A percentile compares a stretch with the other conserved stretches of the same genome.
These are phyloP conservation scores for Ulvella scutata DNA, from an alignment of 139 green algal species.

Conservation along the genomic window DNA sequence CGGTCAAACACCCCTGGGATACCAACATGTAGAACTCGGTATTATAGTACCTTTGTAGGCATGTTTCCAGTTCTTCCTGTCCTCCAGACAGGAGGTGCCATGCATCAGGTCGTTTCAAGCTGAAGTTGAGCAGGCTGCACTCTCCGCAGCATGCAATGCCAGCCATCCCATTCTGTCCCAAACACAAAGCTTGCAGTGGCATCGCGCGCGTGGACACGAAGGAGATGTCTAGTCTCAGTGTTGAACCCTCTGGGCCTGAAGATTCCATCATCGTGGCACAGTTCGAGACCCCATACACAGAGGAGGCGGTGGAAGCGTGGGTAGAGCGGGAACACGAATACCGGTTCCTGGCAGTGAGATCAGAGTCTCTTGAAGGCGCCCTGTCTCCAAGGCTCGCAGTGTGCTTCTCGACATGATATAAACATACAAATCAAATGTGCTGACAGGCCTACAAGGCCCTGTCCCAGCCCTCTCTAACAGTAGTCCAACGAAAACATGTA, in stretches of 20 bases:
- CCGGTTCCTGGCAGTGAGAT: conserved; percentile 52
- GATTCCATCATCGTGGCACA: conserved; percentile 44
- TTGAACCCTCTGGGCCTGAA: conserved; percentile 23
- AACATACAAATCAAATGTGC: neutral
- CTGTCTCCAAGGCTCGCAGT: conserved; percentile 16
- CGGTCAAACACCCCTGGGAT: no score
- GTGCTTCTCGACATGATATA: neutral
- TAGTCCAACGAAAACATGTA: no score
- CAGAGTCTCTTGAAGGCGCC: conserved; percentile 14
- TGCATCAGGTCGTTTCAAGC: no score
- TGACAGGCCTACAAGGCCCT: neutral
- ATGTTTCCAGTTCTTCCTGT: no score
- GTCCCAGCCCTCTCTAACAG: neutral
- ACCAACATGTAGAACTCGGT: no score
- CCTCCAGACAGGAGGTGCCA: no score
- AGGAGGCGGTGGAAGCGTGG: conserved; percentile 39
- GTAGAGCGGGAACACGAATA: conserved; percentile 84
- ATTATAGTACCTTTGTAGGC: no score
- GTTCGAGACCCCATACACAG: conserved; percentile 44
- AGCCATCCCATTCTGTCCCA: neutral
- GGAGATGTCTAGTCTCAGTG: conserved; percentile 53
- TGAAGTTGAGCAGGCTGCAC: no score
- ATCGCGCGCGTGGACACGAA: conserved; percentile 58
- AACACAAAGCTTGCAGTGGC: conserved; percentile 24
- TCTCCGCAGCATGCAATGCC: no score